A percentile compares a stretch with the other conserved stretches of the same genome.
phyloP scores from a whole-genome alignment of 2,329 filamentous ascomycete genomes.

The Aspergillus neoniger region DNA sequence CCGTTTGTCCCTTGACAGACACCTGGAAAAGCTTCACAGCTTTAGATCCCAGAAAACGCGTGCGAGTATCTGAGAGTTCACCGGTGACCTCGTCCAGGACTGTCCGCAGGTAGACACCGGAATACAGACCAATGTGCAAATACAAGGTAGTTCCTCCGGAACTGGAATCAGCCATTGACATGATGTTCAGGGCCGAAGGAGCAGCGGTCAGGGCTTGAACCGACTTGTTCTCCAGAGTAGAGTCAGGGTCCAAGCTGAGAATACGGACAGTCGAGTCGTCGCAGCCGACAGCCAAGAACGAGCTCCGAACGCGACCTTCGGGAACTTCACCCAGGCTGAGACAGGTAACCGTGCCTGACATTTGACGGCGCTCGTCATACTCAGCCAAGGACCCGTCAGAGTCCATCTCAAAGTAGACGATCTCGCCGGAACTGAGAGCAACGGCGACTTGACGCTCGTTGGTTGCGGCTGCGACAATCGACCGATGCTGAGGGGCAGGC shows the following conservation, averaged over 20 bases:
- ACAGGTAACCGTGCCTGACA: slow-evolving; percentile 93
- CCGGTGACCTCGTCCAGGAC: slow-evolving; percentile 94
- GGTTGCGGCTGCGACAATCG: slow-evolving; percentile 90
- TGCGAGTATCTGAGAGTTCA: slow-evolving; percentile 90
- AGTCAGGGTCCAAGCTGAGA: slow-evolving; percentile 83
- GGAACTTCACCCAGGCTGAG: slow-evolving; percentile 93
- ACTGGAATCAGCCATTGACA: slow-evolving; percentile 92
- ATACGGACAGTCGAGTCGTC: slow-evolving; percentile 96
- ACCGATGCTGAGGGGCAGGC: slow-evolving; percentile 88
- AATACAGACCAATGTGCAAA: slow-evolving; percentile 92
- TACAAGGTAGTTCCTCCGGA: slow-evolving; percentile 87
- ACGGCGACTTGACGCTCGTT: slow-evolving; percentile 93
- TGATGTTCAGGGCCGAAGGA: slow-evolving; percentile 85
- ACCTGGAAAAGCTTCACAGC: slow-evolving; percentile 88
- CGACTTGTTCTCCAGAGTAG: slow-evolving; percentile 88
- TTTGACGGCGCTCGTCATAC: slow-evolving; percentile 91
- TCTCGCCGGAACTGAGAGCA: slow-evolving; percentile 91
- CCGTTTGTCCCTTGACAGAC: slow-evolving; percentile 79
- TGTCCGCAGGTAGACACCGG: slow-evolving; percentile 92
- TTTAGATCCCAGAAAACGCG: slow-evolving; percentile 90
- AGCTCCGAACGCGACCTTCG: slow-evolving; percentile 82
- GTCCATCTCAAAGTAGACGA: slow-evolving; percentile 98
- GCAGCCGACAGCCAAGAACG: slow-evolving; percentile 92
- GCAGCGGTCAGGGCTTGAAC: slow-evolving; percentile 91
- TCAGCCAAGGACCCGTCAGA: slow-evolving; percentile 85